Percentiles rank a stretch among this genome's conserved stretches.
Conservation (phyloP, 306 rosid genomes). For the Rubus idaeus region DNA sequence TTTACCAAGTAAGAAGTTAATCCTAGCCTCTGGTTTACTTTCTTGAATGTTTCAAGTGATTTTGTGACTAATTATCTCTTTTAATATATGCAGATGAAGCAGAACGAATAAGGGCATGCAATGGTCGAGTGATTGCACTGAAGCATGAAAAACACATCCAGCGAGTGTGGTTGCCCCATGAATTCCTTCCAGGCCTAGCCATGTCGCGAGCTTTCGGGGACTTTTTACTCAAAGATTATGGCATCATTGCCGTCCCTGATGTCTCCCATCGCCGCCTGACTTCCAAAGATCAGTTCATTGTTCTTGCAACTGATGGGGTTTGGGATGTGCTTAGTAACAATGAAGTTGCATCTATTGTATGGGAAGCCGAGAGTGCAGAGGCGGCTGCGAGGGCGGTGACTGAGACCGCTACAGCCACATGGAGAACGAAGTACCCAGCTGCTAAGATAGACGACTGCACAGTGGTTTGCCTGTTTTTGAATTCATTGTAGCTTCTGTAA, state of each 20-base stretch:
- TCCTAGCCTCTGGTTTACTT: neutral
- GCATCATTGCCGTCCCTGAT: constrained; percentile 62
- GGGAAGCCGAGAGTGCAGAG: constrained; percentile 48
- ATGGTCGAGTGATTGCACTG: constrained; percentile 58
- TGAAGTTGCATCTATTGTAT: constrained; percentile 58
- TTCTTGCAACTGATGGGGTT: constrained; percentile 79
- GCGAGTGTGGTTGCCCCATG: constrained; percentile 61
- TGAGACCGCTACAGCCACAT: constrained; percentile 53
- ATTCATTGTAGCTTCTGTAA: neutral
- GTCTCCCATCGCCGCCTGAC: constrained; percentile 45
- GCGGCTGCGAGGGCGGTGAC: constrained; percentile 59
- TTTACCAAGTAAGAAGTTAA: constrained; percentile 50
- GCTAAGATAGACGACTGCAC: constrained; percentile 63
- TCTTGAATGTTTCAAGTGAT: no score
- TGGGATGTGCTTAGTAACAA: constrained; percentile 74
- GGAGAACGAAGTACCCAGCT: constrained; percentile 49
- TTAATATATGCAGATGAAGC: constrained; percentile 46
- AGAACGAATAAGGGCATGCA: constrained; percentile 54
- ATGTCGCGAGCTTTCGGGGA: constrained; percentile 88
- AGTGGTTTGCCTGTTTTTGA: constrained; percentile 51
- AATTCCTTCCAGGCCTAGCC: constrained; percentile 66
- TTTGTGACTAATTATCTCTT: neutral
- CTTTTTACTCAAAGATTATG: constrained; percentile 63
- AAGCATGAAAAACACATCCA: constrained; percentile 61
- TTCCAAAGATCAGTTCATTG: constrained; percentile 49